Evolutionary conservation across 371 early-diverging fungal species (phyloP), one percentile per base, ranked within the genome.

Genomic region (Umbelopsis sp.): DNA sequence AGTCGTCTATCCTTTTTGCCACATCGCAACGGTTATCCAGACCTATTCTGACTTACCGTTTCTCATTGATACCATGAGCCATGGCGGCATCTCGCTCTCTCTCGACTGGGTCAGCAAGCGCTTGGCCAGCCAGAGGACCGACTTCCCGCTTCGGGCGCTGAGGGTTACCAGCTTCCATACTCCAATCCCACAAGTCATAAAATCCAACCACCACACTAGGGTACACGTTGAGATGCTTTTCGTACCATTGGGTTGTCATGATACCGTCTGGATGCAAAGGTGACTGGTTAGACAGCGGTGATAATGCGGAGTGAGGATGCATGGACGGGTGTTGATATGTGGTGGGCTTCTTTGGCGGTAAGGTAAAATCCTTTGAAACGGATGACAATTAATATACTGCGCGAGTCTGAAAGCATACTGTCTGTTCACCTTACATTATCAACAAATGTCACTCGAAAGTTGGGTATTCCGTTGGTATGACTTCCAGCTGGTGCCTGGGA

Each of bases 211-310:
- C 80, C 8, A 86, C 89, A 24, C 89, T 79, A 0, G 96, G 93
- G 0, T 82, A 67, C 7, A 73, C 68, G 50, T 88, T 81, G 24
- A 84, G 79, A 65, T 94, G 92, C 70, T 87, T 85, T 32, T 76
- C 74, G 20, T 93, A 72, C 94, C 94, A 96, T 10, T 76, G 63
- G 1, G 93, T 87, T 0, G 88, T 79, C 76, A 96, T 88, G 35
- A 94, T 74, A 20, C 95, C 95, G 74, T 94, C 94, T 0, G 96
- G 96, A 80, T 88, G 82, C 45, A 94, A 71, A 0, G 92, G 91
- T 8, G 95, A 94, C 5, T 83, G 75, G 10, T 84, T 78, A 11
- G 80, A 83, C 3, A 88, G 77, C 0, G 96, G 96, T 8, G 94
- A 93, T 7, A 94, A 75, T 3, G 84, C 69, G 2, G 90, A 78